Evolutionary conservation across 768 basidiomycete species (phyloP), one percentile per base, ranked within the genome.

Genomic region (Sistotremastrum suecicum): DNA sequence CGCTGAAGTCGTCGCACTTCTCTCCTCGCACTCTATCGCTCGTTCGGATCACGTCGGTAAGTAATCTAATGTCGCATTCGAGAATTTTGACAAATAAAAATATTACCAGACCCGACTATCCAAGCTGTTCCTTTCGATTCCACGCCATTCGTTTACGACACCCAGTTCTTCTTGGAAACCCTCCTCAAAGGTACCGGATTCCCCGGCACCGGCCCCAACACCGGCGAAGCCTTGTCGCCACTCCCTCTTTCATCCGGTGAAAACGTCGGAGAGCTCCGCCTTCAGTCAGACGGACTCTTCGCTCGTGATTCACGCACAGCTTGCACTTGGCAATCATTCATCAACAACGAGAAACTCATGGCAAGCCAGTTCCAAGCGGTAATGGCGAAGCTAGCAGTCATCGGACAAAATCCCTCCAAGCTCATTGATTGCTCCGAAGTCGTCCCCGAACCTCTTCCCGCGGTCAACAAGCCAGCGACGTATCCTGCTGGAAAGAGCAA

Each of bases 1-100:
- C 6, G 57, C 52, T 9, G 65, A 67, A 44, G 52, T 66, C 11
- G 59, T 65, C 29, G 58, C 60, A 9, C 54, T 67, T 5, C 55
- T 66, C 11, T 56, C 58, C 28, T 63, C 62, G 35, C 59, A 60
- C 50, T 49, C 52, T 3, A 44, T 64, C 20, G 56, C 43, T 31
- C 61, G 5, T 49, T 48, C 4, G 50, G 56, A 20, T 20, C 20
- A 20, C 20, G 20, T 20, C 20, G 20, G 20, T 20, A 2, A 20
- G 20, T 20, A 38, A 12, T 12, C 1, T 38, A 10, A 10, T 10
- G 10, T 12, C 2, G 37, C 12, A 38, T 38, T 38, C 2, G 10
- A 38, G 12, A 2, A 12, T 2, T 38, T 2, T 38, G 2, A 1
- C 2, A 10, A 12, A 38, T 2, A 38, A 38, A 10, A 12, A 20